Evolutionary conservation across 495 filamentous ascomycete species (phyloP).

Genomic region (Amphirosellinia nigrospora): DNA sequence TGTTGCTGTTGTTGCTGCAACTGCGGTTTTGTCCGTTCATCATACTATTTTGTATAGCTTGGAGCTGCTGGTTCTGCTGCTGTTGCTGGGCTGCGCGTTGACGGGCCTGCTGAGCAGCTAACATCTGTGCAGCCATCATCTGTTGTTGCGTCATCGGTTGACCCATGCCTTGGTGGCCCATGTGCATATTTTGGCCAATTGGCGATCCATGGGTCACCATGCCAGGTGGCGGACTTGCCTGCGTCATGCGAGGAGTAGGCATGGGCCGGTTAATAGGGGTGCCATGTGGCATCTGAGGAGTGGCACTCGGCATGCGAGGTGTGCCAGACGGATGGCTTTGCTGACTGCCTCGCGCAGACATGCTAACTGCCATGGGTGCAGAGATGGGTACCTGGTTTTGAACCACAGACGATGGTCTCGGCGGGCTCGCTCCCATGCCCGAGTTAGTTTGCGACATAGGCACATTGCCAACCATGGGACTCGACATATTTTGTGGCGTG

Average conservation of each 20-base stretch:
- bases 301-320: constrained; percentile 78
- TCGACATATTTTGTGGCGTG: constrained; percentile 79
- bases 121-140: constrained; percentile 49
- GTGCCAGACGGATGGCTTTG: constrained; percentile 79
- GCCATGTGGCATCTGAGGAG: constrained; percentile 76
- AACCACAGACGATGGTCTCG: constrained; percentile 75
- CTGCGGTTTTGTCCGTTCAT: constrained; percentile 42
- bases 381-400: constrained; percentile 71
- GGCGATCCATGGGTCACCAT: constrained; percentile 65
- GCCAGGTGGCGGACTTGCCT: constrained; percentile 69
- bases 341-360: constrained; percentile 80
- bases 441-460: constrained; percentile 83
- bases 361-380: constrained; percentile 68
- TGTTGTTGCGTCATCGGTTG: constrained; percentile 47
- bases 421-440: constrained; percentile 77
- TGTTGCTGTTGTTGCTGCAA: constrained; percentile 31
- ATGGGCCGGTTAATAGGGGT: constrained; percentile 73
- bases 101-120: constrained; percentile 52
- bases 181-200: constrained; percentile 60
- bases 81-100: constrained; percentile 49
- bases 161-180: constrained; percentile 59
- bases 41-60: constrained; percentile 46
- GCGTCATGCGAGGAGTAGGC: constrained; percentile 73
- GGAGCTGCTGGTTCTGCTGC: constrained; percentile 45
- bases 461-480: constrained; percentile 73